A percentile compares a stretch with the other conserved stretches of the same genome.
phyloP scores from a whole-genome alignment of 257 asterid species.

The Ocimum tenuiflorum region DNA sequence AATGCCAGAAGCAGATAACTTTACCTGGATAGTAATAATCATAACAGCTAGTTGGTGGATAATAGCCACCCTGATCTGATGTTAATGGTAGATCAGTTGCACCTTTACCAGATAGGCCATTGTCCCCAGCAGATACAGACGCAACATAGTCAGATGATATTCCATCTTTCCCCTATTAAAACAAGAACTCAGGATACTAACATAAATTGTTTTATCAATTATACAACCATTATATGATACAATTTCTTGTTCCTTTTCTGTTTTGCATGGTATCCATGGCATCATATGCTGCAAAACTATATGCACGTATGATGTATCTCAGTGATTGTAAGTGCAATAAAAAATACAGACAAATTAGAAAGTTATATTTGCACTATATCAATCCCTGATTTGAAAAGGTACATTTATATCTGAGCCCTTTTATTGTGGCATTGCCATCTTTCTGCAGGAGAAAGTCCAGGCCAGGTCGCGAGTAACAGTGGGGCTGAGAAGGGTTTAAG shows the following conservation, averaged over 20 bases:
- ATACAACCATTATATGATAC: too few species aligned
- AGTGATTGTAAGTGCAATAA: background rate
- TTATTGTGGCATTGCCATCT: too few species aligned
- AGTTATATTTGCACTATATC: background rate
- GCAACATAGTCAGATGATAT: conserved; percentile 30
- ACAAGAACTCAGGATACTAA: background rate
- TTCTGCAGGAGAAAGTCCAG: too few species aligned
- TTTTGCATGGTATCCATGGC: background rate
- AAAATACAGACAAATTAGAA: too few species aligned
- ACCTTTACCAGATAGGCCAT: conserved; percentile 28
- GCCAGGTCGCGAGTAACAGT: too few species aligned
- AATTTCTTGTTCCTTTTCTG: background rate
- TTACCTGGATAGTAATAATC: conserved; percentile 61
- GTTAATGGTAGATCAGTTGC: conserved; percentile 29
- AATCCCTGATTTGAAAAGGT: background rate
- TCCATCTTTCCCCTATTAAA: conserved; percentile 43
- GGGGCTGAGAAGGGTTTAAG: too few species aligned
- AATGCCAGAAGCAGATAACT: conserved; percentile 11
- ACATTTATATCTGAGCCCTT: too few species aligned
- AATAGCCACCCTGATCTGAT: conserved; percentile 45
- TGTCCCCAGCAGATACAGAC: conserved; percentile 28
- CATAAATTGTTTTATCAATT: background rate
- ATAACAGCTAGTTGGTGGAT: conserved; percentile 49
- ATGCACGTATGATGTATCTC: background rate
- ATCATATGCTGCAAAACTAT: background rate